phyloP scores from a whole-genome alignment of 495 filamentous ascomycete genomes.

The Hypoxylon crocopeplum region DNA sequence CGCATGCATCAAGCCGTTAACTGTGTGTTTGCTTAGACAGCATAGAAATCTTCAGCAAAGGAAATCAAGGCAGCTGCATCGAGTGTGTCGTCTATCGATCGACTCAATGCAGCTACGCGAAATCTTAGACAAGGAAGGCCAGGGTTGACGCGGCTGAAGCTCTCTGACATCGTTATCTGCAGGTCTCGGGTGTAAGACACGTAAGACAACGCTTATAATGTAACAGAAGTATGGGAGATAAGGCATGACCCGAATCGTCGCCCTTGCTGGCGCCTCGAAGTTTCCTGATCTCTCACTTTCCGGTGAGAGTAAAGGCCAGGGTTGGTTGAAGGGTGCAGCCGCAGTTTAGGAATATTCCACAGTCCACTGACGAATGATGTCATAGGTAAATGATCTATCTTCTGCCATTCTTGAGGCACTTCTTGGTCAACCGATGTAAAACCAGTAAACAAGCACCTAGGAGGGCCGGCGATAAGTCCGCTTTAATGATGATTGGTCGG shows the following conservation, averaged over 20 bases:
- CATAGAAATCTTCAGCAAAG: background rate
- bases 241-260: slow-evolving; percentile 15
- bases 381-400: slow-evolving; percentile 29
- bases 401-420: slow-evolving; percentile 5
- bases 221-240: slow-evolving; percentile 8
- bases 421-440: slow-evolving; percentile 9
- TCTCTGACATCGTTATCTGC: slow-evolving; percentile 11
- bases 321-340: slow-evolving; percentile 13
- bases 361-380: slow-evolving; percentile 32
- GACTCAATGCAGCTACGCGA: slow-evolving; percentile 32
- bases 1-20: slow-evolving; percentile 28
- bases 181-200: slow-evolving; percentile 27
- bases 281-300: background rate
- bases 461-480: slow-evolving; percentile 9
- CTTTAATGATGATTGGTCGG: slow-evolving; percentile 19
- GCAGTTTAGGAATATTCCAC: slow-evolving; percentile 12
- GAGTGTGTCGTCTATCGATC: slow-evolving; percentile 11
- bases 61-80: slow-evolving; percentile 20
- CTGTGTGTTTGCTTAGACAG: slow-evolving; percentile 16
- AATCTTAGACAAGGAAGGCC: slow-evolving; percentile 31
- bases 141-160: slow-evolving; percentile 13
- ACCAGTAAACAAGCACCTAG: slow-evolving; percentile 10
- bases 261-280: slow-evolving; percentile 23
- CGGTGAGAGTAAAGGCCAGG: background rate
- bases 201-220: slow-evolving; percentile 12